phyloP scores from a whole-genome alignment of 805 yeast species.

The Lachancea kluyveri region DNA sequence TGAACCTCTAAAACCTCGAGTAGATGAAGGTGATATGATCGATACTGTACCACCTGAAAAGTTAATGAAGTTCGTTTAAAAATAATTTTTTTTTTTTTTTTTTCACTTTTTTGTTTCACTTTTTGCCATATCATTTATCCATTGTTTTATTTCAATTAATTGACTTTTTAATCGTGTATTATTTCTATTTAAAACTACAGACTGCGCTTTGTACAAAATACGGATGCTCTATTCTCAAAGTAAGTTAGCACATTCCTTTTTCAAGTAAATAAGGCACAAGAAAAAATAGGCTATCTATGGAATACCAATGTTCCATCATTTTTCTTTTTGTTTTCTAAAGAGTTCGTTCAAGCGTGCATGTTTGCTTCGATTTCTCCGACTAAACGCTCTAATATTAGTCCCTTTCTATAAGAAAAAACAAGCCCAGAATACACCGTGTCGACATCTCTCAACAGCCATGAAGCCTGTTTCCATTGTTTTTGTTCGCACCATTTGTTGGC shows the following conservation, averaged over 20 bases:
- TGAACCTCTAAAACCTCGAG: constrained; percentile 45
- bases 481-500: constrained; percentile 60
- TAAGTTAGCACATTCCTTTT: no score
- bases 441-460: constrained; percentile 28
- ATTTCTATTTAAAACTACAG: no score
- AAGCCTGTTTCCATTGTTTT: constrained; percentile 27
- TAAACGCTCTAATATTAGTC: constrained; percentile 18
- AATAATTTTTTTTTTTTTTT: not conserved
- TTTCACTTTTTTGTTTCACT: not conserved
- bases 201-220: no score
- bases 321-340: no score
- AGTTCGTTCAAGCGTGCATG: no score
- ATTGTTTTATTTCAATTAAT: no score
- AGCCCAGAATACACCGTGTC: constrained; percentile 25
- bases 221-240: no score
- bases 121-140: not conserved
- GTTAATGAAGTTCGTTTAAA: constrained; percentile 34
- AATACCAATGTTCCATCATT: no score
- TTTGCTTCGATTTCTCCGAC: constrained; percentile 8
- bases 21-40: constrained; percentile 55
- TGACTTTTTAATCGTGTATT: no score
- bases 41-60: constrained; percentile 57
- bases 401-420: constrained; percentile 17
- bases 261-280: no score
- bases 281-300: no score